Evolutionary conservation across 1,284 basidiomycete species (phyloP).

Genomic region (Agaricales sp.): DNA sequence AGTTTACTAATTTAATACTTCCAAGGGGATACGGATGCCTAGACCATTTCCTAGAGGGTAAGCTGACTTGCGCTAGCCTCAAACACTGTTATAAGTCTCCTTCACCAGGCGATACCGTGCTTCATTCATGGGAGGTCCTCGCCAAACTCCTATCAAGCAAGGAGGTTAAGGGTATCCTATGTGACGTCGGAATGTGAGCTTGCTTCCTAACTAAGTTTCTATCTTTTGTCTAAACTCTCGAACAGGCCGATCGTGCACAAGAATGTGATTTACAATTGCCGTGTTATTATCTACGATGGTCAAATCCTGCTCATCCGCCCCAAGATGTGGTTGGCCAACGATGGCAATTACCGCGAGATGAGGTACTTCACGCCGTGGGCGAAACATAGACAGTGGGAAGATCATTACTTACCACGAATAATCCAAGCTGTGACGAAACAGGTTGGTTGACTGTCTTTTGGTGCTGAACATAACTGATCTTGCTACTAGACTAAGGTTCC

Average conservation of each 20-base stretch:
- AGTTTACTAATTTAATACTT: background rate
- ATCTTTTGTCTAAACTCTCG: constrained; percentile 1
- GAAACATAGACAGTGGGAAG: constrained; percentile 81
- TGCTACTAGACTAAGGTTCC: constrained; percentile 66
- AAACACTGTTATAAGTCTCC: background rate
- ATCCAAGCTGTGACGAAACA: constrained; percentile 86
- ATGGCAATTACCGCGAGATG: constrained; percentile 96
- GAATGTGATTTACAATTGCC: constrained; percentile 96
- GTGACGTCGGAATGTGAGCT: constrained; percentile 87
- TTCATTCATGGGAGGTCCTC: constrained; percentile 96
- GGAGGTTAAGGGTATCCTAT: constrained; percentile 71
- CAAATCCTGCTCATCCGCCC: constrained; percentile 91
- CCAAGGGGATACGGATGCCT: constrained; percentile 86
- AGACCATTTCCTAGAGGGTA: constrained; percentile 88
- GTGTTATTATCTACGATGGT: constrained; percentile 78
- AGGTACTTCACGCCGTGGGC: constrained; percentile 95
- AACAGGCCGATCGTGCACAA: constrained; percentile 90
- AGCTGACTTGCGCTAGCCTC: background rate
- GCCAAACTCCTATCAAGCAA: constrained; percentile 78
- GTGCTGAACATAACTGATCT: background rate
- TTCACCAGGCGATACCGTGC: constrained; percentile 72
- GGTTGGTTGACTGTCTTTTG: constrained; percentile 30
- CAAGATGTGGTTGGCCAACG: constrained; percentile 99
- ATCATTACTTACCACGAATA: constrained; percentile 82
- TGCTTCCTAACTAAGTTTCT: constrained; percentile 19